Base-by-base conservation (phyloP, 2,329 filamentous ascomycete species). In the Coniella vitis region DNA sequence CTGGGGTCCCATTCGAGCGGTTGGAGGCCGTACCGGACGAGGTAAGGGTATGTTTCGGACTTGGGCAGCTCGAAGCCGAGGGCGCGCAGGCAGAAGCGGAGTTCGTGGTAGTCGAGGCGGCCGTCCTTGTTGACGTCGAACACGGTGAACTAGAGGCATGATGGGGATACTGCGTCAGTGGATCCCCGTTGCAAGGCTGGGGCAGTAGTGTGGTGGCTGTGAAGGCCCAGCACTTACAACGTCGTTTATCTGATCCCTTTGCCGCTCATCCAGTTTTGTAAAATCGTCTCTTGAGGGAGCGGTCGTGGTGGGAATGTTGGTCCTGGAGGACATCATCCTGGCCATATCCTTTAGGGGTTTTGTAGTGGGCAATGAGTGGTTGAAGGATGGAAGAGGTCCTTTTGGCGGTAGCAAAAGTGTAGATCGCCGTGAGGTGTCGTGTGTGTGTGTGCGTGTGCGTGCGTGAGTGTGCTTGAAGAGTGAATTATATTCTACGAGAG, bases 41-140 rank as follows among this genome's bases (percentile, higher is more conserved):
- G 78, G 54, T 94, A 81, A 39, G 78, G 73, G 60, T 91, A 84
- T 53, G 95, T 89, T 59, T 95, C 89, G 54, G 82, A 74, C 66
- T 95, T 95, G 51, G 88, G 79, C 43, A 95, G 75, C 61, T 94
- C 89, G 72, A 97, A 97, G 56, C 93, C 93, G 1, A 98, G 82
- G 3, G 93, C 93, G 65, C 94, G 93, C 60, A 97, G 84, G 53
- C 91, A 90, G 70, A 97, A 93, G 68, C 93, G 91, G 65, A 97
- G 87, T 70, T 98, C 93, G 71, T 97, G 93, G 74, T 95, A 97
- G 72, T 97, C 91, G 63, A 98, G 88, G 67, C 87, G 83, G 40
- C 84, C 80, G 71, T 97, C 90, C 66, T 94, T 91, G 75, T 97
- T 91, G 62, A 95, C 86, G 66, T 97, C 93, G 75, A 98, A 97